Evolutionary conservation across 306 rosid species (phyloP).

Genomic region (Abrus precatorius): DNA sequence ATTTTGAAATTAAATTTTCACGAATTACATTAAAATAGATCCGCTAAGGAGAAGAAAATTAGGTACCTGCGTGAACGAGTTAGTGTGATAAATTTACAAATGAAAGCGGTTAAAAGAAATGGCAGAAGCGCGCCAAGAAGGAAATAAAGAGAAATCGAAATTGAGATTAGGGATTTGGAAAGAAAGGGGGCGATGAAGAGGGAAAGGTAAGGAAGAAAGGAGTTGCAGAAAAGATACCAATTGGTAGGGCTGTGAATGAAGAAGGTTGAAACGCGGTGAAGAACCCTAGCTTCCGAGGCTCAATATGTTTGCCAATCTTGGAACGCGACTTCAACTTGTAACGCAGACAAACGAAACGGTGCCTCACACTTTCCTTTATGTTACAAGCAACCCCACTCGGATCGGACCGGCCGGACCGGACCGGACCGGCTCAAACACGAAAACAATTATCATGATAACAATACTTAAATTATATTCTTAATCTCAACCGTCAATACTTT

Average conservation of each 20-base stretch:
- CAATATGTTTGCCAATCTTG: neutral
- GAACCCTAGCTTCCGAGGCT: slow-evolving; percentile 39
- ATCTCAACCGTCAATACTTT: too few relatives aligned
- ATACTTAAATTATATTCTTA: too few relatives aligned
- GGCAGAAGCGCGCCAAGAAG: slow-evolving; percentile 8
- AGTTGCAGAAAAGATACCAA: slow-evolving; percentile 3
- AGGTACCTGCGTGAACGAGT: neutral
- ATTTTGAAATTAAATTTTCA: neutral
- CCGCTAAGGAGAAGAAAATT: slow-evolving; percentile 16
- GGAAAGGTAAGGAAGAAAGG: neutral
- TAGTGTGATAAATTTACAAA: neutral
- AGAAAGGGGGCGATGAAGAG: neutral
- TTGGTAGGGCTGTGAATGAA: neutral
- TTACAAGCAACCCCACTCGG: neutral
- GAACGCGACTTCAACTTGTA: neutral
- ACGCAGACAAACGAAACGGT: neutral
- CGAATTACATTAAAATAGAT: neutral
- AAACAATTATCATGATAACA: too few relatives aligned
- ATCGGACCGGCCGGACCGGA: too few relatives aligned
- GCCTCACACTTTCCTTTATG: neutral
- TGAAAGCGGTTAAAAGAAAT: neutral
- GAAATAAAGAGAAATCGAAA: neutral
- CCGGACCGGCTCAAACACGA: neutral
- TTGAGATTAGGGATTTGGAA: slow-evolving; percentile 9
- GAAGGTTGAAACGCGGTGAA: neutral